phyloP scores from a whole-genome alignment of 1,284 basidiomycete genomes.

The Marasmius sp. region DNA sequence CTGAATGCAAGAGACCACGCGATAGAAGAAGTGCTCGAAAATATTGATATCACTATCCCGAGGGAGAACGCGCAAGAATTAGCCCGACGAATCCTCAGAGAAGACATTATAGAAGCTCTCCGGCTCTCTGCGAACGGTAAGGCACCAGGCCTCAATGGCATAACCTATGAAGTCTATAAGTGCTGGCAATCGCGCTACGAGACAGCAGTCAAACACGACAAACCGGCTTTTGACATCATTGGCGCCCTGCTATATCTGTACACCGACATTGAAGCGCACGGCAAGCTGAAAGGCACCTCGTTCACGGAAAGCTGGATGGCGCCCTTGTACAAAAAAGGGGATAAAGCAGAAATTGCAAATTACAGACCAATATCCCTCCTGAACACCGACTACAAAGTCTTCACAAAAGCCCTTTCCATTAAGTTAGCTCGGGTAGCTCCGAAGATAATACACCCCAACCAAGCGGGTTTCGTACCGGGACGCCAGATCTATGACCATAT shows the following conservation, averaged over 20 bases:
- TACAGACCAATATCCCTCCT: conserved; percentile 14
- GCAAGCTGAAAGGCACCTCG: conserved; percentile 9
- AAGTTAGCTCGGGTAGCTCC: conserved; percentile 6
- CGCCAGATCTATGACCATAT: conserved; percentile 21
- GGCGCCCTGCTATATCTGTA: background rate
- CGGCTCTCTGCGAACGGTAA: conserved; percentile 20
- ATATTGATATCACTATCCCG: conserved; percentile 2
- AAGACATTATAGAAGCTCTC: conserved; percentile 17
- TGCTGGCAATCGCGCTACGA: conserved; percentile 4
- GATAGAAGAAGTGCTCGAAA: conserved; percentile 5
- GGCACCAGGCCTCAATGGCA: conserved; percentile 28
- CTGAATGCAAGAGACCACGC: conserved; percentile 2
- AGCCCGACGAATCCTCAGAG: conserved; percentile 5
- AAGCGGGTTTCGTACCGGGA: conserved; percentile 21
- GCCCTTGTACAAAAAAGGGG: conserved; percentile 19
- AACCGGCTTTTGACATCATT: background rate
- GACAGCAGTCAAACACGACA: background rate
- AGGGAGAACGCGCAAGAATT: conserved; percentile 11
- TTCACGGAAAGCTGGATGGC: conserved; percentile 34
- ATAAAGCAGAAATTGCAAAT: conserved; percentile 10
- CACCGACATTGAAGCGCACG: conserved; percentile 28
- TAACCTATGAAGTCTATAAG: conserved; percentile 28
- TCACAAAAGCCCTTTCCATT: conserved; percentile 6
- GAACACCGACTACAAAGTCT: conserved; percentile 15
- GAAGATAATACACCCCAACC: conserved; percentile 13